Conservation (phyloP, 129 eudicot species). For the Helianthus annuus region DNA sequence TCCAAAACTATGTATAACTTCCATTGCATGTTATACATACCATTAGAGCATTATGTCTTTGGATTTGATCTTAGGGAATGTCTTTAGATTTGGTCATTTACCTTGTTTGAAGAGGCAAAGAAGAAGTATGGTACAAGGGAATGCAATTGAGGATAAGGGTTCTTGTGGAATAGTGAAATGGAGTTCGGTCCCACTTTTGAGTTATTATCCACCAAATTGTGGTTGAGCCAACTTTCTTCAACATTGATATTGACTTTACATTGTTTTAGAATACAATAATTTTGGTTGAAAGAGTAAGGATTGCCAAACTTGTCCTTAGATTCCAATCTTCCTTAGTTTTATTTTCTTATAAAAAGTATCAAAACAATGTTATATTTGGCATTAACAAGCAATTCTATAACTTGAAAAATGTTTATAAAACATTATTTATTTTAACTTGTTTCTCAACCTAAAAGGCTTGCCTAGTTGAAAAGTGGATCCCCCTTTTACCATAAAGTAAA, state of each 20-base stretch:
- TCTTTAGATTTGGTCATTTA: constrained; percentile 18
- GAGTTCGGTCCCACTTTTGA: constrained; percentile 33
- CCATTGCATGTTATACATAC: constrained; percentile 2
- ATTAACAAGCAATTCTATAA: too few species aligned
- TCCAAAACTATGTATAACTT: constrained; percentile 1
- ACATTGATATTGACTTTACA: constrained; percentile 5
- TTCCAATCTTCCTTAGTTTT: constrained; percentile 13
- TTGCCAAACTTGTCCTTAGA: constrained; percentile 34
- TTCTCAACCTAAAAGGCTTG: not conserved
- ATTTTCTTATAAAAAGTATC: not conserved
- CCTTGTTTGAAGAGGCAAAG: constrained; percentile 33
- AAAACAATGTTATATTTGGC: too few species aligned
- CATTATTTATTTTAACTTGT: not conserved
- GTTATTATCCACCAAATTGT: constrained; percentile 27
- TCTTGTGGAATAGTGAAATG: constrained; percentile 27
- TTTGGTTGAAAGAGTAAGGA: constrained; percentile 29
- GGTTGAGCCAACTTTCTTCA: constrained; percentile 35
- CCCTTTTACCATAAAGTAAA: constrained; percentile 19
- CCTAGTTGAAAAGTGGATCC: not conserved
- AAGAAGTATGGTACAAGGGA: constrained; percentile 39
- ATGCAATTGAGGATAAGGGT: constrained; percentile 33
- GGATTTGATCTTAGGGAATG: constrained; percentile 2
- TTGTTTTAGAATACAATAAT: too few species aligned
- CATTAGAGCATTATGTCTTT: not conserved
- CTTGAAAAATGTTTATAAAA: too few species aligned